These are phyloP conservation scores for Pichia eremophila DNA, from an alignment of 805 yeast species.

Conservation along the genomic window DNA sequence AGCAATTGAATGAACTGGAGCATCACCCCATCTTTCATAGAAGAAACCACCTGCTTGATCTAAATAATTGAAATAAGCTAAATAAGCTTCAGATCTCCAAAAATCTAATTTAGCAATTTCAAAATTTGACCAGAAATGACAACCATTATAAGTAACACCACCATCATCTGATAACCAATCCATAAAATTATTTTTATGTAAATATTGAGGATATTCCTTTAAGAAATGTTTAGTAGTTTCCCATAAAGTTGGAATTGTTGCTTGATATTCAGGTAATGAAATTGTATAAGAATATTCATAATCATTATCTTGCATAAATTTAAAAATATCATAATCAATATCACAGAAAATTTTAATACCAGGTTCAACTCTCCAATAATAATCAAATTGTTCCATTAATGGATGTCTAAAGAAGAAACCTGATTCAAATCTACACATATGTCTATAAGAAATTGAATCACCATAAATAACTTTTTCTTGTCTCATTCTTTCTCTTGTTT, in stretches of 20 bases:
- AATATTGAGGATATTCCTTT: constrained; percentile 46
- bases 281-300: constrained; percentile 74
- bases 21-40: constrained; percentile 93
- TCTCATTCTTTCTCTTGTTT: constrained; percentile 44
- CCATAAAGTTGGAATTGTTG: constrained; percentile 74
- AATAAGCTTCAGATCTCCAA: constrained; percentile 68
- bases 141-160: constrained; percentile 64
- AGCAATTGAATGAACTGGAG: constrained; percentile 85
- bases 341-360: constrained; percentile 75
- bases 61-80: constrained; percentile 59
- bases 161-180: constrained; percentile 63
- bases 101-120: constrained; percentile 69
- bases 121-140: constrained; percentile 90
- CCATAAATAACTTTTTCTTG: constrained; percentile 50
- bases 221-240: constrained; percentile 55
- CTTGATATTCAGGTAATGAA: constrained; percentile 63
- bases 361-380: constrained; percentile 95
- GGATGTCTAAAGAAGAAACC: constrained; percentile 84
- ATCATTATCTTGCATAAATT: constrained; percentile 69
- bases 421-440: constrained; percentile 88
- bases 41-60: constrained; percentile 86
- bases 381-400: constrained; percentile 64
- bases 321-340: constrained; percentile 69
- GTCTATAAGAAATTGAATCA: constrained; percentile 62
- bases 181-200: constrained; percentile 54